Conservation (phyloP, 768 basidiomycete species). For the Naganishia vaughanmartiniae region DNA sequence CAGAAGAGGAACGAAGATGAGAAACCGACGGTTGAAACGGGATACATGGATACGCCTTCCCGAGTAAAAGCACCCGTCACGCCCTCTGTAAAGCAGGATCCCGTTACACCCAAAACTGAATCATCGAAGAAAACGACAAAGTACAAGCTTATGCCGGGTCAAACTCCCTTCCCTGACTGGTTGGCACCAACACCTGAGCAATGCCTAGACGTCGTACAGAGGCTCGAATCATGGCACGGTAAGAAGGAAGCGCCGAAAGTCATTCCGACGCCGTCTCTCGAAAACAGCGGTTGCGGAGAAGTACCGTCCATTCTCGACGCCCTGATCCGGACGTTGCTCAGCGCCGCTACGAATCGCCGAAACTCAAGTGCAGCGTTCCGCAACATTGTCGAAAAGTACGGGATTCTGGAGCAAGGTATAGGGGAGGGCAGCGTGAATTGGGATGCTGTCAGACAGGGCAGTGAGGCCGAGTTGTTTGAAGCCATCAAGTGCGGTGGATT, state of each 20-base stretch:
- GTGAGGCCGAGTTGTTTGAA: conserved; percentile 39
- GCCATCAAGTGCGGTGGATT: conserved; percentile 47
- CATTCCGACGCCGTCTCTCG: conserved; percentile 32
- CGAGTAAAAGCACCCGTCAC: not conserved
- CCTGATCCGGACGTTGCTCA: conserved; percentile 44
- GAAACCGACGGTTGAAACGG: not conserved
- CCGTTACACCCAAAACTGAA: not conserved
- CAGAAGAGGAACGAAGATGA: not conserved
- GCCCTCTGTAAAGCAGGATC: not conserved
- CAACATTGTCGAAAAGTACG: conserved; percentile 42
- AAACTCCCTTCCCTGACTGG: conserved; percentile 41
- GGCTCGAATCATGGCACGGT: conserved; percentile 39
- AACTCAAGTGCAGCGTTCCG: conserved; percentile 43
- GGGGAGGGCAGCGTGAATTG: conserved; percentile 42
- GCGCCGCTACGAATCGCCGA: conserved; percentile 41
- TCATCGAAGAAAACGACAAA: conserved; percentile 3
- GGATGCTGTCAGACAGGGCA: conserved; percentile 41
- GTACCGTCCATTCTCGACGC: conserved; percentile 45
- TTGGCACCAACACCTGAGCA: conserved; percentile 39
- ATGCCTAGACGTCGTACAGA: conserved; percentile 38
- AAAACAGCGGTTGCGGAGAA: conserved; percentile 44
- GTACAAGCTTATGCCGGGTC: conserved; percentile 29
- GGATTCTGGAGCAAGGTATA: conserved; percentile 25
- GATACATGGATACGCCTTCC: conserved; percentile 1
- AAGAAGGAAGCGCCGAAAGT: conserved; percentile 11